phyloP scores from a whole-genome alignment of 2,329 filamentous ascomycete genomes.

The Endoconidiophora laricicola region DNA sequence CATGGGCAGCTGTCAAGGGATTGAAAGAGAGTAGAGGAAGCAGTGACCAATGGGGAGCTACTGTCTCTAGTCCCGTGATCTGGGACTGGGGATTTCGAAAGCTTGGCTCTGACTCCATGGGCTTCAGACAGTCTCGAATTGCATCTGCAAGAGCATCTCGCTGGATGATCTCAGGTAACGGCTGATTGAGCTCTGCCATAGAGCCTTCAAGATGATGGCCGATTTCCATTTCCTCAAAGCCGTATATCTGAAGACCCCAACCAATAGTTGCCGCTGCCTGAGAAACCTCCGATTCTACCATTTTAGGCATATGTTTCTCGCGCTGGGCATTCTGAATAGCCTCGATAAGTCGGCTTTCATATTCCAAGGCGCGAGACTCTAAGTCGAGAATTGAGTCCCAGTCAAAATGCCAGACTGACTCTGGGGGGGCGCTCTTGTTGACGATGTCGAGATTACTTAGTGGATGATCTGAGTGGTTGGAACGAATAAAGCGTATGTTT shows the following conservation, averaged over 20 bases:
- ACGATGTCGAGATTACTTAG: conserved; percentile 38
- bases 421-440: conserved; percentile 32
- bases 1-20: conserved; percentile 57
- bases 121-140: conserved; percentile 18
- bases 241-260: conserved; percentile 30
- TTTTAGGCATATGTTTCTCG: background rate
- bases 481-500: conserved; percentile 56
- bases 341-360: conserved; percentile 18
- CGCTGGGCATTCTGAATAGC: conserved; percentile 11
- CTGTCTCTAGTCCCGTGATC: conserved; percentile 16
- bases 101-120: background rate
- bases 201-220: conserved; percentile 32
- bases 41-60: conserved; percentile 40
- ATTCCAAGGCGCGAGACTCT: conserved; percentile 38
- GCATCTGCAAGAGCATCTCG: conserved; percentile 15
- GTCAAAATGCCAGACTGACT: conserved; percentile 50
- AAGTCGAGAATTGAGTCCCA: conserved; percentile 52
- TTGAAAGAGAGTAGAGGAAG: conserved; percentile 57
- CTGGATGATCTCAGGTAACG: conserved; percentile 14
- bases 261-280: conserved; percentile 4
- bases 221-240: conserved; percentile 29
- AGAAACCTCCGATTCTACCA: background rate
- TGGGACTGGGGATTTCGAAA: background rate
- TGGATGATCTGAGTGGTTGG: conserved; percentile 54
- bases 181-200: conserved; percentile 28